These are phyloP conservation scores for Pseudogymnoascus sp. DNA, from an alignment of 2,329 filamentous ascomycete genomes.

Conservation along the genomic window DNA sequence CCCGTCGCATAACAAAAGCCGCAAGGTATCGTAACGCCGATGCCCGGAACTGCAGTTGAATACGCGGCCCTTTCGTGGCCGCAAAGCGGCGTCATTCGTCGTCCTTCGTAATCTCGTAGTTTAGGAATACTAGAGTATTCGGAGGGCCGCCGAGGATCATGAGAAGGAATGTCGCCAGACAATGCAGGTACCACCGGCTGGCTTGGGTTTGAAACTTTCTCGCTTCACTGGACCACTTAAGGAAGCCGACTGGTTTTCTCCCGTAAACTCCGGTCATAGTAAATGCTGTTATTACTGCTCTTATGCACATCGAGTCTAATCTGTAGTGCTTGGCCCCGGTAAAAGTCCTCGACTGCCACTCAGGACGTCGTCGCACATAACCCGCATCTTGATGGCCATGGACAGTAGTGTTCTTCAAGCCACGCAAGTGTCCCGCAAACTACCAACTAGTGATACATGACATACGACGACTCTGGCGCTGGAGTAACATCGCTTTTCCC, in stretches of 20 bases:
- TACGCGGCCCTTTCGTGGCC: background rate
- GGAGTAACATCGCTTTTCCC: background rate
- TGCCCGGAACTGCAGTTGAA: background rate
- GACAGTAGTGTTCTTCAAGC: background rate
- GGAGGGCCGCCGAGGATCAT: background rate
- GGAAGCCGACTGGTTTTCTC: background rate
- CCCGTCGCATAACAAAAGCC: background rate
- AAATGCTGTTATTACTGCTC: background rate
- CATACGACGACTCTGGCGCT: background rate
- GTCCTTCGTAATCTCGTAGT: background rate
- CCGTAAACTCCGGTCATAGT: background rate
- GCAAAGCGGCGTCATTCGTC: background rate
- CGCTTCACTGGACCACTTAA: background rate
- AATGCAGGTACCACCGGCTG: slow-evolving; percentile 3
- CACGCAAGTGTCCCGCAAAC: background rate
- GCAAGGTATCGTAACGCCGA: background rate
- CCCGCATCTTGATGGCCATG: background rate
- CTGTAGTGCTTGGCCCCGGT: background rate
- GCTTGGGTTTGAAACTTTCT: background rate
- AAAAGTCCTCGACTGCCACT: background rate
- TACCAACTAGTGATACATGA: background rate
- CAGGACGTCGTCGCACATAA: background rate
- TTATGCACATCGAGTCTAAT: background rate
- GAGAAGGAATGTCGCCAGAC: background rate
- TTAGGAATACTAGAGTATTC: background rate